A percentile compares a stretch with the other conserved stretches of the same genome.
Evolutionary conservation across 306 rosid species (phyloP).

Genomic region (Fragaria nilgerrensis): DNA sequence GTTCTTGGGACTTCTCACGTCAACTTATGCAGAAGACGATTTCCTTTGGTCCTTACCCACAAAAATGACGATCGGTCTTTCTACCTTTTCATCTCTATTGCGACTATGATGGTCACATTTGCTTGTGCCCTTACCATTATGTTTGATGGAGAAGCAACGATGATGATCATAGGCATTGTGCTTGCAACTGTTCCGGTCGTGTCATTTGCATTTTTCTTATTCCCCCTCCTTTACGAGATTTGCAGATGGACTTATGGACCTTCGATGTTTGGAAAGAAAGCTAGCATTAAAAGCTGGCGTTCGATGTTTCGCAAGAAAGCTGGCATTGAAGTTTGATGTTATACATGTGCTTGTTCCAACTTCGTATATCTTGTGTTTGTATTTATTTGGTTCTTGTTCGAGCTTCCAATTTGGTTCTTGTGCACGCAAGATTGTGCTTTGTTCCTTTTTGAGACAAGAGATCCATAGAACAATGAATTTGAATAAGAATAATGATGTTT

Average conservation of each 20-base stretch:
- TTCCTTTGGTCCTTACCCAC: slow-evolving; percentile 31
- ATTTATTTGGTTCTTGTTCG: too few relatives aligned
- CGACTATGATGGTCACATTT: slow-evolving; percentile 40
- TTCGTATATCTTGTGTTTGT: too few relatives aligned
- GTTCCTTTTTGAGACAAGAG: too few relatives aligned
- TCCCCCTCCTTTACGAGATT: slow-evolving; percentile 27
- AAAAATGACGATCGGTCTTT: slow-evolving; percentile 33
- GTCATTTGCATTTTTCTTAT: slow-evolving; percentile 16
- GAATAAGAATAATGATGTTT: too few relatives aligned
- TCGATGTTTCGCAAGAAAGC: too few relatives aligned
- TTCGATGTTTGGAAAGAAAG: not conserved
- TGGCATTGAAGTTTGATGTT: too few relatives aligned
- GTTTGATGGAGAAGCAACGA: slow-evolving; percentile 14
- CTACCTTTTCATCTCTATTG: slow-evolving; percentile 37
- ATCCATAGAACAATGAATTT: too few relatives aligned
- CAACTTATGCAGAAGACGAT: slow-evolving; percentile 44
- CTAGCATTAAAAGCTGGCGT: too few relatives aligned
- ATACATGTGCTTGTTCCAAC: too few relatives aligned
- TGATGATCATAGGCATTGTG: slow-evolving; percentile 3
- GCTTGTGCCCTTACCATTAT: slow-evolving; percentile 27
- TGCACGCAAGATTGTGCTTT: too few relatives aligned
- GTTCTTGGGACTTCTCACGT: slow-evolving; percentile 34
- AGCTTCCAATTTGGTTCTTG: too few relatives aligned
- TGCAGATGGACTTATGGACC: slow-evolving; percentile 15
- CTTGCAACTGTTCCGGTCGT: slow-evolving; percentile 29